Evolutionary conservation across 305 asterid genomes (phyloP).

Genomic region (Rubia balearica): DNA sequence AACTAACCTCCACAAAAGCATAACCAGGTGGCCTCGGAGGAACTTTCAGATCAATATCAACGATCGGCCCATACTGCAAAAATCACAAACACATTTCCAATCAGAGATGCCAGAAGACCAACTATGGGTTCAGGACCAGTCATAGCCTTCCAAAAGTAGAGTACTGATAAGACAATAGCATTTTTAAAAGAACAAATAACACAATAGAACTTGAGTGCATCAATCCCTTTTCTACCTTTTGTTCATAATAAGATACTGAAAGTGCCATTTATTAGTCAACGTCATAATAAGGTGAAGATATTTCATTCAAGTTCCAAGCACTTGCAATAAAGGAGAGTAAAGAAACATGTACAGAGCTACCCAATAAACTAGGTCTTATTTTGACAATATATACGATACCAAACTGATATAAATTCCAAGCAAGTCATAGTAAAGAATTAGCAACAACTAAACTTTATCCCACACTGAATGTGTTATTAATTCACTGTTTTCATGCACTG

Average conservation of each 20-base stretch:
- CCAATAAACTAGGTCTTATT: no score
- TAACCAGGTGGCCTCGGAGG: slow-evolving; percentile 91
- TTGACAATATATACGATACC: no score
- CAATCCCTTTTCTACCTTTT: background rate
- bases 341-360: no score
- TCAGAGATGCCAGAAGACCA: background rate
- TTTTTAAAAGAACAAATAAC: background rate
- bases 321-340: no score
- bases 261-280: background rate
- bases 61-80: slow-evolving; percentile 65
- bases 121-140: background rate
- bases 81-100: slow-evolving; percentile 7
- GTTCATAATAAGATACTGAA: background rate
- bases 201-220: background rate
- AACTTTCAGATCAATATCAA: slow-evolving; percentile 71
- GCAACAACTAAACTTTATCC: no score
- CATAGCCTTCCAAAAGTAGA: background rate
- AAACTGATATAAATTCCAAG: background rate
- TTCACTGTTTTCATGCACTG: background rate
- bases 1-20: slow-evolving; percentile 84
- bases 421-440: no score
- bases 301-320: background rate
- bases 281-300: background rate
- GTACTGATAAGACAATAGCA: background rate
- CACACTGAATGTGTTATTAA: no score